phyloP scores from a whole-genome alignment of 768 basidiomycete species.

The Tremella mesenterica region DNA sequence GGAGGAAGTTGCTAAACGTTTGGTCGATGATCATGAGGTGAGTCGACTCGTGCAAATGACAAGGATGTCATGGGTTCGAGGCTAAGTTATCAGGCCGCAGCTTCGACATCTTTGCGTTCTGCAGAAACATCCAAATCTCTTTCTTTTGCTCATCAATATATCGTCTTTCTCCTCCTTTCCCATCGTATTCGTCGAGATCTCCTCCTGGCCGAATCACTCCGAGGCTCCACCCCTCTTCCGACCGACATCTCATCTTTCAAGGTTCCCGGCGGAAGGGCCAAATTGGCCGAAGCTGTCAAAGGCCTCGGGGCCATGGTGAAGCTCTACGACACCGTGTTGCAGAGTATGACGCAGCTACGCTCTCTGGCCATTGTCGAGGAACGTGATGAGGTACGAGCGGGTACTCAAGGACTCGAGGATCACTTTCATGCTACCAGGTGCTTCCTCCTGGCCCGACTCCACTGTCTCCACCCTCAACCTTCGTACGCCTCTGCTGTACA shows the following conservation, averaged over 20 bases:
- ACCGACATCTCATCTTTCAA: slow-evolving; percentile 19
- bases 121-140: slow-evolving; percentile 27
- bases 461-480: slow-evolving; percentile 46
- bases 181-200: slow-evolving; percentile 83
- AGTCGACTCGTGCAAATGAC: slow-evolving; percentile 24
- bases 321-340: slow-evolving; percentile 68
- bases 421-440: slow-evolving; percentile 69
- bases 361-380: slow-evolving; percentile 77
- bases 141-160: slow-evolving; percentile 71
- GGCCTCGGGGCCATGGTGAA: slow-evolving; percentile 83
- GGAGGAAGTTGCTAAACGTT: slow-evolving; percentile 69
- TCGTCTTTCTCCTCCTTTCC: slow-evolving; percentile 77
- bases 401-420: slow-evolving; percentile 65
- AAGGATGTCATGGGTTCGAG: slow-evolving; percentile 41
- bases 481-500: slow-evolving; percentile 36
- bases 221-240: slow-evolving; percentile 17
- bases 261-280: slow-evolving; percentile 22
- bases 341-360: slow-evolving; percentile 75
- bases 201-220: slow-evolving; percentile 61
- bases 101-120: slow-evolving; percentile 26
- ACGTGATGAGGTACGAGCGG: slow-evolving; percentile 68
- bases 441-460: slow-evolving; percentile 66
- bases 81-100: slow-evolving; percentile 44
- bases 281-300: slow-evolving; percentile 47
- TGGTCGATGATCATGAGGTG: slow-evolving; percentile 79